Base-by-base conservation (phyloP, 371 early-diverging fungal species). In the Cokeromyces recurvatus region DNA sequence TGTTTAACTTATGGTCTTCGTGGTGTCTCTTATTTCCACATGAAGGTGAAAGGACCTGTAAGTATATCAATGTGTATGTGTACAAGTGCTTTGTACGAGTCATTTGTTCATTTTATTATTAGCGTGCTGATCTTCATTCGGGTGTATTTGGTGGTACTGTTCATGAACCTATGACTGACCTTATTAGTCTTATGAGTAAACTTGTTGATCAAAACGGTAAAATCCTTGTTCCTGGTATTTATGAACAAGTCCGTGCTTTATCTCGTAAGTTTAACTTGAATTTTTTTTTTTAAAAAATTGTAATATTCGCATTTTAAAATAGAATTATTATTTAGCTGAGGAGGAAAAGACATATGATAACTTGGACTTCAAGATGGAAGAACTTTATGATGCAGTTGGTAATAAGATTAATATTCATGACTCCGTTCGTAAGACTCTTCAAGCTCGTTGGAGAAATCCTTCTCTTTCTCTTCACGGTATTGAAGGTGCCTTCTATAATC, bases 1-100 rank as follows among this genome's bases (percentile, higher is more conserved):
- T 95, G 97, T 76, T 71, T 97, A 59, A 97, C 97, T 29, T 95
- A 96, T 64, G 98, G 98, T 48, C 86, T 97, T 40, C 92, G 98
- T 43, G 98, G 98, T 50, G 86, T 94, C 49, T 90, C 89, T 49
- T 92, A 92, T 74, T 95, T 87, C 80, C 81, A 81, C 52, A 43
- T 91, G 49, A 70, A 70, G 39, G 66, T 92, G 51, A 78, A 79
- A 66, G 92, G 92, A 16, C 92, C 92, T 14, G 85, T 78, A 38
- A 79, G 81, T 63, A 40, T 17, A 27, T 10, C 15, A 39, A 39
- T n/a, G n/a, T n/a, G n/a, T n/a, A n/a, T n/a, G n/a, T n/a, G n/a
- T n/a, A n/a, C n/a, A n/a, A n/a, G n/a, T n/a, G n/a, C n/a, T n/a
- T n/a, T n/a, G n/a, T n/a, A n/a, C n/a, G n/a, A n/a, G n/a, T n/a